Conservation (phyloP, 495 filamentous ascomycete species). For the Aspergillus taichungensis region DNA sequence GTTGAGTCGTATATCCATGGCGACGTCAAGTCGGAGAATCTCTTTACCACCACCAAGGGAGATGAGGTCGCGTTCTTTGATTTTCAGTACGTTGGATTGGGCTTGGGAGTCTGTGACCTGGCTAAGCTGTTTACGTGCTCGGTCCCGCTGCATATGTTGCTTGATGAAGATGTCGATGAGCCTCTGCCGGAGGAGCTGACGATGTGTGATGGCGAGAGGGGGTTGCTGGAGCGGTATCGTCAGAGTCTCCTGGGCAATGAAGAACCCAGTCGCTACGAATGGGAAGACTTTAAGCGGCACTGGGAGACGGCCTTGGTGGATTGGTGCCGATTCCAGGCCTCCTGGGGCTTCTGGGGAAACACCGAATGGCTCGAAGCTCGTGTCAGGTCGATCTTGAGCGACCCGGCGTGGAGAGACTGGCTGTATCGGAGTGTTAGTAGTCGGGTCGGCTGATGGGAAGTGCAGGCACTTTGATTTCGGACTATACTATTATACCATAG, state of each 20-base stretch:
- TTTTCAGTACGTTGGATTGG: slow-evolving; percentile 33
- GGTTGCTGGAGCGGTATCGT: slow-evolving; percentile 21
- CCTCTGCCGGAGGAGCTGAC: slow-evolving; percentile 16
- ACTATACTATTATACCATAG: no score
- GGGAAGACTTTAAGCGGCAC: slow-evolving; percentile 22
- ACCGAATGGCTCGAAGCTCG: slow-evolving; percentile 34
- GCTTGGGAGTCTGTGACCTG: slow-evolving; percentile 31
- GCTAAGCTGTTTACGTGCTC: slow-evolving; percentile 36
- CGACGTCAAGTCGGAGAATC: slow-evolving; percentile 36
- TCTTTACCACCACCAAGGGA: slow-evolving; percentile 25
- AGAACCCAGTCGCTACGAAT: slow-evolving; percentile 13
- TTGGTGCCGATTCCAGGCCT: slow-evolving; percentile 36
- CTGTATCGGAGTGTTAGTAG: slow-evolving; percentile 10
- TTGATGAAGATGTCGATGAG: slow-evolving; percentile 15
- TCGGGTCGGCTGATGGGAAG: not conserved
- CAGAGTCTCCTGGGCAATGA: slow-evolving; percentile 9
- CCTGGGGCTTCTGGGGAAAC: slow-evolving; percentile 37
- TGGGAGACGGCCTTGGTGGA: slow-evolving; percentile 35
- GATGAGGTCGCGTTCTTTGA: slow-evolving; percentile 32
- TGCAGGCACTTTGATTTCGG: no score
- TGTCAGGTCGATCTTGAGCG: slow-evolving; percentile 25
- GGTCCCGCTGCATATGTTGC: slow-evolving; percentile 23
- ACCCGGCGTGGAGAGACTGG: slow-evolving; percentile 25
- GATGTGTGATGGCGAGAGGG: slow-evolving; percentile 23
- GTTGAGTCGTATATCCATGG: slow-evolving; percentile 33